Percentiles rank a stretch among this genome's conserved stretches.
These are phyloP conservation scores for Emmonsiellopsis sp. DNA, from an alignment of 2,329 filamentous ascomycete genomes.

Conservation along the genomic window DNA sequence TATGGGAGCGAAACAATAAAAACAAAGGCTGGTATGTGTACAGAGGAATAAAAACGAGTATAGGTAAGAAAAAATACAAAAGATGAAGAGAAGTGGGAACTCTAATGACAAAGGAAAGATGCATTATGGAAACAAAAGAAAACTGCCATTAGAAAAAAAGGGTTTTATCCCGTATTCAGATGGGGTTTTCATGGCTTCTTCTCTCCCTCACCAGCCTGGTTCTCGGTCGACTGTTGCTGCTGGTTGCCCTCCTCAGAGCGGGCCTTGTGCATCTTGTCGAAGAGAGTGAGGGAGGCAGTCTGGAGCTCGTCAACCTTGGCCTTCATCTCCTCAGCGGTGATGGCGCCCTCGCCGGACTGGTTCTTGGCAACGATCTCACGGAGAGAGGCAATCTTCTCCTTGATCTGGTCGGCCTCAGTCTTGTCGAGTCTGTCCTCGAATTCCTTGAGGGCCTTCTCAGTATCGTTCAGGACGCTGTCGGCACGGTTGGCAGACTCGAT, in stretches of 20 bases:
- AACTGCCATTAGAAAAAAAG: not conserved
- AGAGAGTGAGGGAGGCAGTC: slow-evolving; percentile 87
- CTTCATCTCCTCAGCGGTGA: slow-evolving; percentile 90
- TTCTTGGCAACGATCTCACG: slow-evolving; percentile 89
- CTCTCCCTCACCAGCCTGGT: slow-evolving; percentile 51
- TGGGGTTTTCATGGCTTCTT: slow-evolving; percentile 53
- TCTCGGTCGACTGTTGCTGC: slow-evolving; percentile 37
- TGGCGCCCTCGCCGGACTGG: slow-evolving; percentile 80
- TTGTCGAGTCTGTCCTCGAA: slow-evolving; percentile 95
- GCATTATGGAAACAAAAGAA: slow-evolving; percentile 3
- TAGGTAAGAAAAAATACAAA: slow-evolving; percentile 6
- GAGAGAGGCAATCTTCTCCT: slow-evolving; percentile 80
- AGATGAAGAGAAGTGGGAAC: slow-evolving; percentile 12
- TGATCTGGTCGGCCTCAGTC: slow-evolving; percentile 83
- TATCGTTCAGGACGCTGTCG: slow-evolving; percentile 92
- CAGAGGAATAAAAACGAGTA: slow-evolving; percentile 14
- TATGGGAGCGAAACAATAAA: slow-evolving; percentile 9
- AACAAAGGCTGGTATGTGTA: slow-evolving; percentile 15
- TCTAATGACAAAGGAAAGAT: slow-evolving; percentile 12
- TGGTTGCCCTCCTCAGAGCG: slow-evolving; percentile 57
- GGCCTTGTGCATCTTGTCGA: slow-evolving; percentile 99
- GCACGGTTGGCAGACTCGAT: slow-evolving; percentile 97
- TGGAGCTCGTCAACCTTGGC: slow-evolving; percentile 98
- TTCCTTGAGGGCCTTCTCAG: slow-evolving; percentile 96
- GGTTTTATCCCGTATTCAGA: slow-evolving; percentile 5